Evolutionary conservation across 2,329 filamentous ascomycete genomes (phyloP).

Genomic region (Diplodia scrobiculata): DNA sequence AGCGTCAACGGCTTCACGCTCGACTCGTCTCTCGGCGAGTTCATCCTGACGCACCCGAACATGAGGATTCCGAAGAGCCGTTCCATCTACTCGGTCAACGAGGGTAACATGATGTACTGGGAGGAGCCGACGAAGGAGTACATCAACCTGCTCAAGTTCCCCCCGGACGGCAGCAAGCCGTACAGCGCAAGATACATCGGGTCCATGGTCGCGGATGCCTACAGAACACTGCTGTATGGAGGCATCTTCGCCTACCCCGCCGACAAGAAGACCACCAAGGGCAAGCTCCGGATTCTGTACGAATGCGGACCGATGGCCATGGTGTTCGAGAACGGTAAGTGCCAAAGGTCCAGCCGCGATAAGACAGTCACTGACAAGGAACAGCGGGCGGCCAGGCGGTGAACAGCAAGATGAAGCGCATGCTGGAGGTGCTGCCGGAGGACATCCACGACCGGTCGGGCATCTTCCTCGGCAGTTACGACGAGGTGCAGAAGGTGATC

Average conservation of each 20-base stretch:
- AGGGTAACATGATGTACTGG: conserved; percentile 98
- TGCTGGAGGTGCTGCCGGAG: conserved; percentile 86
- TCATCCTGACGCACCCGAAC: conserved; percentile 94
- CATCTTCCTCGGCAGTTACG: conserved; percentile 92
- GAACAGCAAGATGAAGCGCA: conserved; percentile 85
- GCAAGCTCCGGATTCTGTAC: conserved; percentile 94
- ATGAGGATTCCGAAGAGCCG: conserved; percentile 83
- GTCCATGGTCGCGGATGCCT: conserved; percentile 97
- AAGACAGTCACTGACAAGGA: conserved; percentile 32
- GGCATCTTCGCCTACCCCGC: conserved; percentile 97
- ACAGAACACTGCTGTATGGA: conserved; percentile 91
- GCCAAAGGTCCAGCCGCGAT: background rate
- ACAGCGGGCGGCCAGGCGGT: conserved; percentile 87
- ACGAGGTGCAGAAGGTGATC: conserved; percentile 96
- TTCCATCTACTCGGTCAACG: conserved; percentile 95
- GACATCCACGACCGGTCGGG: conserved; percentile 93
- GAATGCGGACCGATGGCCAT: conserved; percentile 99
- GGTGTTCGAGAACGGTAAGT: conserved; percentile 94
- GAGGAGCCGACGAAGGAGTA: conserved; percentile 82
- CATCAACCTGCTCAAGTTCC: conserved; percentile 85
- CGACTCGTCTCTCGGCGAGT: conserved; percentile 94
- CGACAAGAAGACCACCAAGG: conserved; percentile 97
- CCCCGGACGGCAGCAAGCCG: conserved; percentile 74
- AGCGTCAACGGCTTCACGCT: conserved; percentile 96
- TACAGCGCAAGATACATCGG: conserved; percentile 96